These are phyloP conservation scores for Saccharomycopsis guyanensis DNA, from an alignment of 805 yeast species.

Conservation along the genomic window DNA sequence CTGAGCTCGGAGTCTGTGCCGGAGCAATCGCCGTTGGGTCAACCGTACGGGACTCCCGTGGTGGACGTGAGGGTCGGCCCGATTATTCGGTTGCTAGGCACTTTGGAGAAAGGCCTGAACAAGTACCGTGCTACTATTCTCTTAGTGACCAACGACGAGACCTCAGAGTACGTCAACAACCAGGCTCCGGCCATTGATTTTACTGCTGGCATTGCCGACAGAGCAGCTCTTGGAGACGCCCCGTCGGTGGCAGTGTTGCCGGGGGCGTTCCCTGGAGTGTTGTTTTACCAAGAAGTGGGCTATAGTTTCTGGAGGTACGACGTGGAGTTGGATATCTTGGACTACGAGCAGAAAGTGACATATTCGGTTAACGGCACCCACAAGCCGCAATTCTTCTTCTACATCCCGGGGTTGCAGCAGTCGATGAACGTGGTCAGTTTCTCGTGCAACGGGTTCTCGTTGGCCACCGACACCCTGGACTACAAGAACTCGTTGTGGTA, in stretches of 20 bases:
- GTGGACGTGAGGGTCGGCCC: conserved; percentile 71
- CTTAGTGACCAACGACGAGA: conserved; percentile 47
- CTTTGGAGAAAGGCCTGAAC: conserved; percentile 40
- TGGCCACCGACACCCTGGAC: conserved; percentile 54
- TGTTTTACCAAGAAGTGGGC: conserved; percentile 38
- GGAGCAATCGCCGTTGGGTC: conserved; percentile 7
- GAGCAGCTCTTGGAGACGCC: conserved; percentile 20
- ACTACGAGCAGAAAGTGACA: conserved; percentile 51
- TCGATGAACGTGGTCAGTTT: conserved; percentile 77
- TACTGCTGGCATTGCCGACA: conserved; percentile 30
- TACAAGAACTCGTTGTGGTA: conserved; percentile 80
- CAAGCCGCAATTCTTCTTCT: conserved; percentile 51
- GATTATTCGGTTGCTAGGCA: conserved; percentile 56
- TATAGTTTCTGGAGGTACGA: conserved; percentile 60
- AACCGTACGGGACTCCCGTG: conserved; percentile 25
- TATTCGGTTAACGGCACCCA: conserved; percentile 48
- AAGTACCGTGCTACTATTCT: conserved; percentile 64
- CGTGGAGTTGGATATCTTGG: conserved; percentile 41
- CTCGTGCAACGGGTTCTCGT: conserved; percentile 88
- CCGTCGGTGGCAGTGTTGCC: conserved; percentile 15
- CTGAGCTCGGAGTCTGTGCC: conserved; percentile 12
- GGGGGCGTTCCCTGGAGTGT: conserved; percentile 42
- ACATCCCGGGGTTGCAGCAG: conserved; percentile 52
- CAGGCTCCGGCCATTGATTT: conserved; percentile 28
- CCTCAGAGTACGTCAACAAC: conserved; percentile 25